phyloP scores from a whole-genome alignment of 2,329 filamentous ascomycete species.

The Xylariaceae sp. region DNA sequence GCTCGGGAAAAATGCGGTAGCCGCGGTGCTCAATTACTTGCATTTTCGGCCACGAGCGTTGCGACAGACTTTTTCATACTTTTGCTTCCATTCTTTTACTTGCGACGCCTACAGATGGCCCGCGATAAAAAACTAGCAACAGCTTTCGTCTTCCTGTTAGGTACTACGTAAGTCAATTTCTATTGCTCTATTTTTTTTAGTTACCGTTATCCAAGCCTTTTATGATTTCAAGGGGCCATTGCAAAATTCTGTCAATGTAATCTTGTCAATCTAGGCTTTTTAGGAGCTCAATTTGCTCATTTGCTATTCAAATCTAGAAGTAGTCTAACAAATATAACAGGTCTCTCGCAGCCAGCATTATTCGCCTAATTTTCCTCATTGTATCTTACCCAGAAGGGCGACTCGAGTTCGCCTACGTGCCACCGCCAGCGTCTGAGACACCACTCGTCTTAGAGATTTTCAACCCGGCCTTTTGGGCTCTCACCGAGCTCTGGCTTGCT shows the following conservation, averaged over 20 bases:
- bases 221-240: no score
- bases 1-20: constrained; percentile 12
- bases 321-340: not conserved
- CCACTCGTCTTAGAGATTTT: constrained; percentile 15
- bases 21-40: constrained; percentile 12
- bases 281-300: no score
- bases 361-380: constrained; percentile 14
- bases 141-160: constrained; percentile 15
- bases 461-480: constrained; percentile 16
- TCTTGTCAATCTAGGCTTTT: no score
- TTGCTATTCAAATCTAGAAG: not conserved
- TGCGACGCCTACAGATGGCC: constrained; percentile 15
- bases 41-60: constrained; percentile 16
- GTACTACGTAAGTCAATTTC: constrained; percentile 10
- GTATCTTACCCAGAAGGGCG: constrained; percentile 15
- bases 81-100: constrained; percentile 14
- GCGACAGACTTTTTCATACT: constrained; percentile 12
- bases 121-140: constrained; percentile 11
- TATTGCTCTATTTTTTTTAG: not conserved
- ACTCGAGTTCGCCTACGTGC: constrained; percentile 14
- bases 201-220: not conserved
- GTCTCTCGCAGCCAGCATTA: constrained; percentile 14
- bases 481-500: constrained; percentile 13
- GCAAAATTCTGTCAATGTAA: no score
- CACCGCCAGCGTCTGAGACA: constrained; percentile 14